phyloP scores from a whole-genome alignment of 2,329 filamentous ascomycete species.

The Botrytis byssoidea region DNA sequence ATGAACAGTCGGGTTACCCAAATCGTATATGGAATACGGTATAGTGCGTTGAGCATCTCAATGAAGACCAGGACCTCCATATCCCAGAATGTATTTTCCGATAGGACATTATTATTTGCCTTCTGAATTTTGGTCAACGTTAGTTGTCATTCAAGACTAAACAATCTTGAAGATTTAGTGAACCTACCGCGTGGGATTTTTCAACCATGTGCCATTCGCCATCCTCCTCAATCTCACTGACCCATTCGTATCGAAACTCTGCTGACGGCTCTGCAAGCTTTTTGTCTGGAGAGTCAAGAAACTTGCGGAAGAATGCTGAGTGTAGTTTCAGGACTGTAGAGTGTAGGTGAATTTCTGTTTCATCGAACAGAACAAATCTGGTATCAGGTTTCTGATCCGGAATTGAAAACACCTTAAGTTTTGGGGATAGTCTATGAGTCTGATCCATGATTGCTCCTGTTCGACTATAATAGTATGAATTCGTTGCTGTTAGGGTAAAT shows the following conservation, averaged over 20 bases:
- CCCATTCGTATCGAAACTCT: constrained; percentile 24
- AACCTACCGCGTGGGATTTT: background rate
- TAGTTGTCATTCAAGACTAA: background rate
- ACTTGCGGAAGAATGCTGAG: background rate
- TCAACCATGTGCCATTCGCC: constrained; percentile 25
- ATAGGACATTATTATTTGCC: background rate
- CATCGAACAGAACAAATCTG: background rate
- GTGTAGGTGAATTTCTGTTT: background rate
- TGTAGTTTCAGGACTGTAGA: background rate
- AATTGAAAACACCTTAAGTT: background rate
- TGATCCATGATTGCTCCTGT: background rate
- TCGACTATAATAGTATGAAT: background rate
- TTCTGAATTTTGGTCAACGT: background rate
- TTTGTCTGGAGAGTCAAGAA: constrained; percentile 8
- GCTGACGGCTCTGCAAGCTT: background rate
- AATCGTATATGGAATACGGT: background rate
- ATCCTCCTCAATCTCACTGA: constrained; percentile 25
- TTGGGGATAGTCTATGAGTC: background rate
- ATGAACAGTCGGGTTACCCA: background rate
- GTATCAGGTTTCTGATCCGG: background rate
- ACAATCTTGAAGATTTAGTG: background rate
- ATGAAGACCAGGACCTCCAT: background rate
- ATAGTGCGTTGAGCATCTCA: background rate
- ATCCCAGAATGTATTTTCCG: background rate
- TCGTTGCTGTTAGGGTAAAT: no score